Evolutionary conservation across 2,329 filamentous ascomycete genomes (phyloP).

Genomic region (Tothia fuscella): DNA sequence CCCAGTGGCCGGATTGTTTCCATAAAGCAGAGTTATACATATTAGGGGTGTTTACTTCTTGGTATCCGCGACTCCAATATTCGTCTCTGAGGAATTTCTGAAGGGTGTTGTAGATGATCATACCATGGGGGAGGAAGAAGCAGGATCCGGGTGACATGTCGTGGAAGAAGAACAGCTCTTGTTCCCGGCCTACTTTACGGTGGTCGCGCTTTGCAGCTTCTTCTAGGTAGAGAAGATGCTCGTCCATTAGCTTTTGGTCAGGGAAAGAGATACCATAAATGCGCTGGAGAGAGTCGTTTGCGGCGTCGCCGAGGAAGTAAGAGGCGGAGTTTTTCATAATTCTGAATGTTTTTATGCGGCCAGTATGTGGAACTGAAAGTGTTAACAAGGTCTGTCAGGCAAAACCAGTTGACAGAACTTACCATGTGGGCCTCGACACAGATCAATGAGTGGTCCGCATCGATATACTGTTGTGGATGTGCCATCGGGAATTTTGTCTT

Average conservation of each 20-base stretch:
- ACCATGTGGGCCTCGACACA: constrained; percentile 91
- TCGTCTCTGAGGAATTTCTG: constrained; percentile 70
- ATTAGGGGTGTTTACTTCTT: constrained; percentile 91
- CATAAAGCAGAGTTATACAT: constrained; percentile 78
- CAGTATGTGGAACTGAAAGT: constrained; percentile 51
- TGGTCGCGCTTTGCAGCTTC: constrained; percentile 98
- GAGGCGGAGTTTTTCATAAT: constrained; percentile 51
- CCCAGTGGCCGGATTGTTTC: constrained; percentile 94
- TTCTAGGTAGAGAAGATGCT: constrained; percentile 89
- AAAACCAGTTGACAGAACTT: constrained; percentile 51
- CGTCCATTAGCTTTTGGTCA: constrained; percentile 87
- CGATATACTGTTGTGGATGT: constrained; percentile 90
- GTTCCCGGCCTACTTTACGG: constrained; percentile 82
- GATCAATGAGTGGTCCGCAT: constrained; percentile 85
- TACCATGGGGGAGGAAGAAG: constrained; percentile 87
- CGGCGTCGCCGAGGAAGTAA: constrained; percentile 88
- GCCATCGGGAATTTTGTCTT: constrained; percentile 78
- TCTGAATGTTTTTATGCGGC: constrained; percentile 8
- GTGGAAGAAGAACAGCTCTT: constrained; percentile 96
- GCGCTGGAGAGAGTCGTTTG: constrained; percentile 89
- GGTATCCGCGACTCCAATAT: constrained; percentile 87
- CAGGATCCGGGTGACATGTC: constrained; percentile 84
- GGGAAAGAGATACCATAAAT: constrained; percentile 96
- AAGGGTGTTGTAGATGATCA: constrained; percentile 84
- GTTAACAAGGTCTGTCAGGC: not conserved